Base-by-base conservation (phyloP, 2,329 filamentous ascomycete genomes). In the Fusarium sp. region DNA sequence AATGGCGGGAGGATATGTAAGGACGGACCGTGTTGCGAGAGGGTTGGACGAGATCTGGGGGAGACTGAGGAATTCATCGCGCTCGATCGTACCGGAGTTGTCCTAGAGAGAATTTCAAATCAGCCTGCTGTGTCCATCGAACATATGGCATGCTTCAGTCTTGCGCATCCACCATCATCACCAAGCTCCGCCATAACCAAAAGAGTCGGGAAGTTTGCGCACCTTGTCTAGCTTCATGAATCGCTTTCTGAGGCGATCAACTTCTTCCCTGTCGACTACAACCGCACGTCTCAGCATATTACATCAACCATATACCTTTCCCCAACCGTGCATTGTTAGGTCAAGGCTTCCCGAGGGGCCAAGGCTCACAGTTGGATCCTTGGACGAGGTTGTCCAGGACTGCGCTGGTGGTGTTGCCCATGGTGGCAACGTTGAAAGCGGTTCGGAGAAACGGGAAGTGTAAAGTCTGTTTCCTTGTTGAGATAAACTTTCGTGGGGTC, bases 171-270 rank as follows among this genome's bases (percentile, higher is more conserved):
- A 40, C 24, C 33, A 31, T 18, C 18, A 56, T 43, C 26, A 44
- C 11, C 18, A 45, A 42, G 33, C 56, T 46, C 38, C 49, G 39
- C 40, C 49, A 28, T 55, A 45, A 18, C 43, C 38, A 56, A 52
- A 53, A 56, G 46, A 57, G 62, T 53, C 49, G 42, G 40, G 50
- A 42, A 46, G 48, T 33, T 31, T 31, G 72, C 84, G 72, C 82
- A 96, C 95, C 89, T 98, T 98, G 83, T 99, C 96, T 64, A 99
- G 86, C 84, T 99, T 99, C 95, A 98, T 98, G 79, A 99, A 99
- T 67, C 95, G 90, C 86, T 99, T 99, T 78, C 94, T 89, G 79
- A 99, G 86, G 77, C 96, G 90, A 79, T 98, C 96, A 64, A 99
- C 94, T 82, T 99, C 96, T 77, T 99, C 96, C 80, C 93, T 91